Evolutionary conservation across 2,329 filamentous ascomycete species (phyloP).

Genomic region (Epichloe coenophiala): DNA sequence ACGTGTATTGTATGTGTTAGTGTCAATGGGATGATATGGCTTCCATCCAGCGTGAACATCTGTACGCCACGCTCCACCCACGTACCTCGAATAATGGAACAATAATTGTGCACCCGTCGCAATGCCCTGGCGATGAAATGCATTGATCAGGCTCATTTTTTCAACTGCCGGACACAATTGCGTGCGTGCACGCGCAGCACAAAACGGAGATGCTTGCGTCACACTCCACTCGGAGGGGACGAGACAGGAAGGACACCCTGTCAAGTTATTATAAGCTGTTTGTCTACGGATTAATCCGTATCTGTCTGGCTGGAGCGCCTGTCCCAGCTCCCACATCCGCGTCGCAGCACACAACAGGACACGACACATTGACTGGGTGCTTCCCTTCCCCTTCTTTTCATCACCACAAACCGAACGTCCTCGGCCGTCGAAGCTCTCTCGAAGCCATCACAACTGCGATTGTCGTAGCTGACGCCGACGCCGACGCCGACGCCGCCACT

Average conservation of each 20-base stretch:
- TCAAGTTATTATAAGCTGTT: background rate
- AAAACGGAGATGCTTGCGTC: too few species aligned
- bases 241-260: constrained; percentile 2
- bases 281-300: too few species aligned
- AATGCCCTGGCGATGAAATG: too few species aligned
- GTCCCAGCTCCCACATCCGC: background rate
- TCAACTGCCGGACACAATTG: too few species aligned
- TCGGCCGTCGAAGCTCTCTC: background rate
- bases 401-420: background rate
- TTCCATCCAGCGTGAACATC: background rate
- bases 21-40: background rate
- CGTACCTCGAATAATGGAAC: too few species aligned
- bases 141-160: too few species aligned
- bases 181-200: too few species aligned
- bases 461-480: background rate
- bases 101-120: too few species aligned
- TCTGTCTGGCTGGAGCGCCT: too few species aligned
- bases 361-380: background rate
- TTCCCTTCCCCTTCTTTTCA: background rate
- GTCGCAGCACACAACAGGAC: background rate
- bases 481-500: constrained; percentile 1
- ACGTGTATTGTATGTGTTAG: constrained; percentile 1
- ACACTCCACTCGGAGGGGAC: background rate
- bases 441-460: constrained; percentile 1
- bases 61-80: too few species aligned